These are phyloP conservation scores for Pyrenula aspistea DNA, from an alignment of 495 filamentous ascomycete species.

Conservation along the genomic window DNA sequence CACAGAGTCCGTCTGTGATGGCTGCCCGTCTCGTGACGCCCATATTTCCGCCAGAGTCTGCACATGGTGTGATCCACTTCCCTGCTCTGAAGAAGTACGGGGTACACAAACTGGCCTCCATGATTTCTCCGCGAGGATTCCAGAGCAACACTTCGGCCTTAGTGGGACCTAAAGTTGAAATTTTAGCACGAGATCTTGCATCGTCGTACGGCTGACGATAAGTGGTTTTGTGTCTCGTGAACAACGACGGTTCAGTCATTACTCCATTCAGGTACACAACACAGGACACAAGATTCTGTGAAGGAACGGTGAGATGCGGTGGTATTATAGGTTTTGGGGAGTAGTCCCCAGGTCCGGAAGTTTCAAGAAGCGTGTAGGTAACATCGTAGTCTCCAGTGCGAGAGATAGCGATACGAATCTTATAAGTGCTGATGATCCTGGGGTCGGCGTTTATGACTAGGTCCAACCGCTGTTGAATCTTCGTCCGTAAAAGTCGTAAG, in stretches of 20 bases:
- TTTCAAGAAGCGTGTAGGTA: neutral
- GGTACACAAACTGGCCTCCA: constrained; percentile 78
- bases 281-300: constrained; percentile 13
- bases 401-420: neutral
- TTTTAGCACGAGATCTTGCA: constrained; percentile 45
- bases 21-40: constrained; percentile 78
- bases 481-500: neutral
- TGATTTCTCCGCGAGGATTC: constrained; percentile 53
- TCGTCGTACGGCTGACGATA: constrained; percentile 49
- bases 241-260: constrained; percentile 40
- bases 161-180: constrained; percentile 34
- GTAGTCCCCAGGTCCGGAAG: neutral
- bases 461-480: neutral
- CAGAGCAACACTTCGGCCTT: constrained; percentile 61
- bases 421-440: neutral
- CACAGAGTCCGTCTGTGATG: constrained; percentile 48
- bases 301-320: neutral
- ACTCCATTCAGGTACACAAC: constrained; percentile 43
- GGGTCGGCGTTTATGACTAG: neutral
- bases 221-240: constrained; percentile 70
- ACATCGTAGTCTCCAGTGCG: neutral
- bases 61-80: constrained; percentile 51
- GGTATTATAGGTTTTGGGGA: neutral
- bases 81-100: constrained; percentile 63
- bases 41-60: constrained; percentile 54